Conservation (phyloP, 768 basidiomycete genomes). For the Boletellus ananas region DNA sequence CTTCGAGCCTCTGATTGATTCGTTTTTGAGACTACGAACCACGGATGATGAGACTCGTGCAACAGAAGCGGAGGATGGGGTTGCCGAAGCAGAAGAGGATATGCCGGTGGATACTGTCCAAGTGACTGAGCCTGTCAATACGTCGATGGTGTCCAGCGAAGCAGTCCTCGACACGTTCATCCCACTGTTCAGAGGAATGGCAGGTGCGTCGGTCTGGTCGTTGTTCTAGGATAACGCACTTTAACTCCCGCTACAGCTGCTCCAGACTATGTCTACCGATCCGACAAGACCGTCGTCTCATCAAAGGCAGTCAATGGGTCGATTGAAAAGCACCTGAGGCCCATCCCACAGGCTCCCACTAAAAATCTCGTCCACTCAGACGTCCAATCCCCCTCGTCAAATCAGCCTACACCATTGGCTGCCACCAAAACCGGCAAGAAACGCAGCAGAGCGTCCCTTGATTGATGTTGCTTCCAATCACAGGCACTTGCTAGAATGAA, state of each 20-base stretch:
- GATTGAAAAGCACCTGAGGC: slow-evolving; percentile 8
- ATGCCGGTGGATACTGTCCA: slow-evolving; percentile 40
- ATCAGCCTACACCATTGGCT: slow-evolving; percentile 11
- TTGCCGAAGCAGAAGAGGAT: slow-evolving; percentile 38
- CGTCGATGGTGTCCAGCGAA: slow-evolving; percentile 40
- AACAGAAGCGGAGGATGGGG: slow-evolving; percentile 16
- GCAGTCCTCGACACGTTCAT: slow-evolving; percentile 58
- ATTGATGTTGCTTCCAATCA: slow-evolving; percentile 17
- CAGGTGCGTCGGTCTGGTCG: slow-evolving; percentile 35
- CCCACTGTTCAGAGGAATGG: slow-evolving; percentile 54
- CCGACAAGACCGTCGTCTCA: slow-evolving; percentile 6
- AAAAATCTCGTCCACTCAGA: slow-evolving; percentile 22
- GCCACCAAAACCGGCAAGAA: slow-evolving; percentile 29
- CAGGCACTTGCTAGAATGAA: slow-evolving; percentile 16
- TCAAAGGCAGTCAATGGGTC: slow-evolving; percentile 17
- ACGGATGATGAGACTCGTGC: slow-evolving; percentile 14
- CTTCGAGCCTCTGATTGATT: slow-evolving; percentile 60
- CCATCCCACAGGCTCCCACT: slow-evolving; percentile 11
- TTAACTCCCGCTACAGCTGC: slow-evolving; percentile 14
- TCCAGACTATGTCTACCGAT: slow-evolving; percentile 23
- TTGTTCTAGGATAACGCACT: background rate
- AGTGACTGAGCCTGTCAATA: slow-evolving; percentile 17
- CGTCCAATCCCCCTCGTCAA: slow-evolving; percentile 6
- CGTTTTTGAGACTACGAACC: slow-evolving; percentile 39
- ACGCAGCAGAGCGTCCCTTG: slow-evolving; percentile 31